Percentiles rank a stretch among this genome's conserved stretches.
Conservation (phyloP, 345 rosid genomes). For the Mangifera indica region DNA sequence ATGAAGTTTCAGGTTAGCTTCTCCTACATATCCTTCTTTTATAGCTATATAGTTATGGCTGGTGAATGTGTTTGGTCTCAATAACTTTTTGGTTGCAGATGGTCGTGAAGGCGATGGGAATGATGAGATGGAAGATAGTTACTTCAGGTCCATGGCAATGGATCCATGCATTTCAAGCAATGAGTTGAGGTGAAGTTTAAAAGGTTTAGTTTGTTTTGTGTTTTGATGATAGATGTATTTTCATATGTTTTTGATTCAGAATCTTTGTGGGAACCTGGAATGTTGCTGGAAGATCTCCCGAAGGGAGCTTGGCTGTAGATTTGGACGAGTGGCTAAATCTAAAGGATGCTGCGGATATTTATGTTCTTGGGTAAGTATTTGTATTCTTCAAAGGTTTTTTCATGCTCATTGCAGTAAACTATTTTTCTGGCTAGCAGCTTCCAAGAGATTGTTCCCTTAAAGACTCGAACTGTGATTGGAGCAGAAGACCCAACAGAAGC, state of each 20-base stretch:
- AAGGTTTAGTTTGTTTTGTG: background rate
- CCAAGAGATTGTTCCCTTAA: constrained; percentile 68
- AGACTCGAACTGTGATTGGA: constrained; percentile 53
- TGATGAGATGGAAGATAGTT: constrained; percentile 29
- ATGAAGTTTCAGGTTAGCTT: constrained; percentile 45
- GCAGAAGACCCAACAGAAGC: constrained; percentile 60
- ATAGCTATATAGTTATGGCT: background rate
- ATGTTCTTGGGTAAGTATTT: constrained; percentile 65
- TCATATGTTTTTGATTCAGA: constrained; percentile 28
- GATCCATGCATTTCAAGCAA: constrained; percentile 46
- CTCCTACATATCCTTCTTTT: background rate
- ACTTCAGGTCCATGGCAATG: constrained; percentile 24
- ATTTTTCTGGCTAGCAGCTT: constrained; percentile 35
- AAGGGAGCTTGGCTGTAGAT: constrained; percentile 59
- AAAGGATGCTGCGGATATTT: constrained; percentile 63
- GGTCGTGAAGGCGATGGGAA: constrained; percentile 39
- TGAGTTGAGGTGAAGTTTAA: constrained; percentile 44
- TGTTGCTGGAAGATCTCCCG: constrained; percentile 73
- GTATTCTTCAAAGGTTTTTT: background rate
- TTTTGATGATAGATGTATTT: background rate
- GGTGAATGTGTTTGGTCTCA: constrained; percentile 5
- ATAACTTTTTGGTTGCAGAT: constrained; percentile 25
- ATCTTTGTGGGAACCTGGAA: constrained; percentile 79
- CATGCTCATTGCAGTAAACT: background rate
- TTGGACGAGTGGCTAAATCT: constrained; percentile 73